A percentile compares a stretch with the other conserved stretches of the same genome.
Conservation (phyloP, 108 stramenopile genomes). For the Fragilaria radians region DNA sequence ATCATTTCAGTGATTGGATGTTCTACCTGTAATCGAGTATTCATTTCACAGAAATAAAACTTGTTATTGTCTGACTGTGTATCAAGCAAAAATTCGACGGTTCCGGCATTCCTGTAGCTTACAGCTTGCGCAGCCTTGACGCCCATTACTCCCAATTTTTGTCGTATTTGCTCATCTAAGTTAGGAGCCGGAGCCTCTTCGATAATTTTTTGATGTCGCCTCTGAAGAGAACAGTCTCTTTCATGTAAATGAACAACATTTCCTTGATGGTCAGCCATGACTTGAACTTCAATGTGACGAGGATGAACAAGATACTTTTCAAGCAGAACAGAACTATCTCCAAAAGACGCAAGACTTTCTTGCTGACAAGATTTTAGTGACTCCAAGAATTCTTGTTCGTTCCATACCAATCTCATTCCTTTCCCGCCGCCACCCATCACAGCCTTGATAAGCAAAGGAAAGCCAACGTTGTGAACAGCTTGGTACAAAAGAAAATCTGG, state of each 20-base stretch:
- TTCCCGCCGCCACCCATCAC: constrained; percentile 94
- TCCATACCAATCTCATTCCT: constrained; percentile 90
- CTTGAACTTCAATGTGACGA: constrained; percentile 96
- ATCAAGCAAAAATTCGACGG: constrained; percentile 94
- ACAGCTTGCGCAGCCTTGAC: constrained; percentile 78
- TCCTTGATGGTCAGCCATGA: constrained; percentile 61
- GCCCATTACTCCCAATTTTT: constrained; percentile 62
- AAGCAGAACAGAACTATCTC: constrained; percentile 72
- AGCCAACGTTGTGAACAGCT: constrained; percentile 50
- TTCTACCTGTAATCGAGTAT: constrained; percentile 84
- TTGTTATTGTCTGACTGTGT: constrained; percentile 54
- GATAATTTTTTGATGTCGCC: constrained; percentile 96
- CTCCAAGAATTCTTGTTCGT: constrained; percentile 46
- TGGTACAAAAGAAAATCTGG: constrained; percentile 31
- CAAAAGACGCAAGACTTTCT: constrained; percentile 71
- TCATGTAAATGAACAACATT: constrained; percentile 88
- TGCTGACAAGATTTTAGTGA: constrained; percentile 59
- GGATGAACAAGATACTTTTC: constrained; percentile 85
- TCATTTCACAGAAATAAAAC: constrained; percentile 99
- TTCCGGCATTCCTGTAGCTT: constrained; percentile 93
- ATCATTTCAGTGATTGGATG: constrained; percentile 95
- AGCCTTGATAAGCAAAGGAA: constrained; percentile 86
- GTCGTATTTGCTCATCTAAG: constrained; percentile 49
- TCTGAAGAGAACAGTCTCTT: constrained; percentile 96
- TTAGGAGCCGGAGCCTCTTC: constrained; percentile 92